Evolutionary conservation across 768 basidiomycete species (phyloP).

Genomic region (Galerina sulciceps): DNA sequence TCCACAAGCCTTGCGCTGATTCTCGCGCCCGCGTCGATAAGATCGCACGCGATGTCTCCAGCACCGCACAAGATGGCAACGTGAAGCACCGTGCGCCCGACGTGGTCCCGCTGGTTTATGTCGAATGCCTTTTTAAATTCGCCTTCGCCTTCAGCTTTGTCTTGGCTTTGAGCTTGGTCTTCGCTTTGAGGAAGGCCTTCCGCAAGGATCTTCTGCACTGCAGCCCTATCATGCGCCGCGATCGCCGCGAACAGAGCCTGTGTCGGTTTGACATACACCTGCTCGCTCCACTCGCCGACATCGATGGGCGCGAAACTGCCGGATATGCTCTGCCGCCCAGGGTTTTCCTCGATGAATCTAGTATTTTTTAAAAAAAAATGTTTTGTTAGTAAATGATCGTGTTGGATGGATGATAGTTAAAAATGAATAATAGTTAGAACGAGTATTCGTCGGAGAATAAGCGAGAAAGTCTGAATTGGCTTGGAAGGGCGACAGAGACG

Average conservation of each 20-base stretch:
- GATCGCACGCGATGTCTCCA: constrained; percentile 48
- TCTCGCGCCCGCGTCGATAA: constrained; percentile 59
- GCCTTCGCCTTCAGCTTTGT: no score
- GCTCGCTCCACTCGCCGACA: constrained; percentile 66
- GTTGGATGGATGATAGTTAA: no score
- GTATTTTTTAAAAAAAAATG: no score
- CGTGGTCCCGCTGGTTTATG: constrained; percentile 60
- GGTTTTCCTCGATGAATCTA: constrained; percentile 65
- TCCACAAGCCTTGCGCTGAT: constrained; percentile 62
- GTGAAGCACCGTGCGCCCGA: constrained; percentile 65
- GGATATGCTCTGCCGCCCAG: constrained; percentile 62
- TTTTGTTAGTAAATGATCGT: no score
- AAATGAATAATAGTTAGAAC: constrained; percentile 19
- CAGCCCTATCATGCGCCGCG: constrained; percentile 43
- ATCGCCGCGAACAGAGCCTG: constrained; percentile 64
- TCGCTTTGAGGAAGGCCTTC: no score
- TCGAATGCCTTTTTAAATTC: no score
- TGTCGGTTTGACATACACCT: constrained; percentile 59
- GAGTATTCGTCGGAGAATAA: no score
- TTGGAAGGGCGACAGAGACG: no score
- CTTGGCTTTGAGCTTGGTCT: no score
- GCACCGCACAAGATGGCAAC: constrained; percentile 54
- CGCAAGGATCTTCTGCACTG: constrained; percentile 42
- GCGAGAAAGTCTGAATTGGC: no score
- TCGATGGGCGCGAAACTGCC: constrained; percentile 73